Conservation (phyloP, 2,329 filamentous ascomycete species). For the Coniochaeta sp. region DNA sequence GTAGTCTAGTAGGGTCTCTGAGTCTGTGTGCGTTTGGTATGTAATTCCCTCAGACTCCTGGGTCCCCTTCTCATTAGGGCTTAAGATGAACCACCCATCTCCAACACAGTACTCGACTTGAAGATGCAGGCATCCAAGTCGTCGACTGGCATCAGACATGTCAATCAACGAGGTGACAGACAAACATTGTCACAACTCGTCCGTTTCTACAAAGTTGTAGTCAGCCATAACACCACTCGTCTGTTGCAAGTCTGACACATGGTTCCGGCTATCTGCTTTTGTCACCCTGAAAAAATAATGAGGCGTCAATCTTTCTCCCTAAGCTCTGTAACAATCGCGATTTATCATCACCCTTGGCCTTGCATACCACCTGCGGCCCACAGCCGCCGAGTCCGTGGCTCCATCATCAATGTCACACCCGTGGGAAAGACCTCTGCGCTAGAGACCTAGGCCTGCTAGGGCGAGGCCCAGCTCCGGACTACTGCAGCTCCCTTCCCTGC, state of each 20-base stretch:
- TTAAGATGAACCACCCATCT: not conserved
- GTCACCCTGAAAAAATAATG: not conserved
- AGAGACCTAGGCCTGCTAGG: not conserved
- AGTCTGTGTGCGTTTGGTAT: not conserved
- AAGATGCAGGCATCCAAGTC: not conserved
- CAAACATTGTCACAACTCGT: not conserved
- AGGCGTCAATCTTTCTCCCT: not conserved
- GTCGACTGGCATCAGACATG: not conserved
- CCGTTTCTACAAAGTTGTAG: not conserved
- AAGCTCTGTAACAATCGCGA: not conserved
- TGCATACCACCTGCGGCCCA: not conserved
- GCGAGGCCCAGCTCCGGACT: not conserved
- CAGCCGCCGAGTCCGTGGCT: not conserved
- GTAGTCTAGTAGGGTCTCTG: too few relatives aligned
- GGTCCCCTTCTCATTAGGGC: not conserved
- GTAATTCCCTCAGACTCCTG: not conserved
- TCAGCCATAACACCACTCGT: not conserved
- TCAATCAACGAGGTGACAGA: not conserved
- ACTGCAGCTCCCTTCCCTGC: not conserved
- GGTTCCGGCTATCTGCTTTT: not conserved
- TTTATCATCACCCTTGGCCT: not conserved
- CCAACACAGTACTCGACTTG: too few relatives aligned
- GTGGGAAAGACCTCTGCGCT: not conserved
- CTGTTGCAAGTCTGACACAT: not conserved
- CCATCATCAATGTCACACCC: not conserved